These are phyloP conservation scores for Cudoniella acicularis DNA, from an alignment of 495 filamentous ascomycete genomes.

Conservation along the genomic window DNA sequence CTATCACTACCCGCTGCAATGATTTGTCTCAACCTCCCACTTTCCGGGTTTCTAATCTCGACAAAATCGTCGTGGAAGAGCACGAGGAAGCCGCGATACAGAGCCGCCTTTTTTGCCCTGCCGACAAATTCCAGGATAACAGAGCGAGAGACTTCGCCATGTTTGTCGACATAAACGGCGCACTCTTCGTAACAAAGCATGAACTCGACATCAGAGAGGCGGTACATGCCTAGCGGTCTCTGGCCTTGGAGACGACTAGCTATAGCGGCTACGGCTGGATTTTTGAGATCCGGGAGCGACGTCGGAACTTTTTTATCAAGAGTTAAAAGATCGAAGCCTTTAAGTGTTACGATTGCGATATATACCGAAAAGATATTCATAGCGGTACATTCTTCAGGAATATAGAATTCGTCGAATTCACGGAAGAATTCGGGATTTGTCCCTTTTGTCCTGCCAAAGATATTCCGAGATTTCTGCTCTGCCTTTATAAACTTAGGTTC, in stretches of 20 bases:
- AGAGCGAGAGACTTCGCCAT: neutral
- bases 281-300: neutral
- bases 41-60: neutral
- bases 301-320: neutral
- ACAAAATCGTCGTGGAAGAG: conserved; percentile 1
- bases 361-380: neutral
- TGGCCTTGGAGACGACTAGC: neutral
- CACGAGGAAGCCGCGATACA: neutral
- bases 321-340: neutral
- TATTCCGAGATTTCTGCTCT: no score
- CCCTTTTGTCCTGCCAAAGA: no score
- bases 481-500: no score
- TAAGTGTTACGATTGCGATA: neutral
- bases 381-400: neutral
- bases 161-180: neutral
- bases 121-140: neutral
- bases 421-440: neutral
- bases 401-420: neutral
- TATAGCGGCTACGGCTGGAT: neutral
- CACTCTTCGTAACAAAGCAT: neutral
- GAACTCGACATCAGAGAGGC: neutral
- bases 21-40: neutral
- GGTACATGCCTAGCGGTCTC: no score
- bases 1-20: neutral
- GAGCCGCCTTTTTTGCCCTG: neutral